A percentile compares a stretch with the other conserved stretches of the same genome.
phyloP scores from a whole-genome alignment of 2,329 filamentous ascomycete species.

The Arthrobotrys conoides region DNA sequence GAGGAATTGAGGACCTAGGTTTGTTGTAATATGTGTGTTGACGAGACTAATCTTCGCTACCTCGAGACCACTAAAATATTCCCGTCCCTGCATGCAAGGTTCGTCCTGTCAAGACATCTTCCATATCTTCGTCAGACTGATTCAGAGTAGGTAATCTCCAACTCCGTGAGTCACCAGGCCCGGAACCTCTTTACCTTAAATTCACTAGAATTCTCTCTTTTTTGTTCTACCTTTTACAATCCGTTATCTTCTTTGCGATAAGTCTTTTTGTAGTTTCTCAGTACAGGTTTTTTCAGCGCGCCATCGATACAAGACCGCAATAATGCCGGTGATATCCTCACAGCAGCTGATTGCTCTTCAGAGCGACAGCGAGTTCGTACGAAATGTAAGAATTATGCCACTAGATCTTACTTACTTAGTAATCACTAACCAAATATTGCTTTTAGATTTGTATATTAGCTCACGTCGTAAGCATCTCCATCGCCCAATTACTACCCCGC shows the following conservation, averaged over 20 bases:
- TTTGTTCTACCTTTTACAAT: background rate
- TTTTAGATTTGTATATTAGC: conserved; percentile 90
- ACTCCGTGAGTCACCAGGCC: conserved; percentile 15
- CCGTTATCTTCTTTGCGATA: conserved; percentile 7
- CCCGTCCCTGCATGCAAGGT: conserved; percentile 16
- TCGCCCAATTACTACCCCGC: conserved; percentile 1
- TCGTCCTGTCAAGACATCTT: conserved; percentile 19
- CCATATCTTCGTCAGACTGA: conserved; percentile 26
- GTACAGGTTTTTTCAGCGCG: background rate
- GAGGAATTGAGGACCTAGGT: background rate
- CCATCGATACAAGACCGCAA: background rate
- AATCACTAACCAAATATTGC: conserved; percentile 65
- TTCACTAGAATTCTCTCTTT: background rate
- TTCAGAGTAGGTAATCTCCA: conserved; percentile 18
- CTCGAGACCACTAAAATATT: conserved; percentile 11
- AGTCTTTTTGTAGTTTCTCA: background rate
- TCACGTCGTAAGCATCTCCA: conserved; percentile 78
- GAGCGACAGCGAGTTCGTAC: conserved; percentile 85
- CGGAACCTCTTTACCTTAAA: conserved; percentile 5
- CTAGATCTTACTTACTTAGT: conserved; percentile 24
- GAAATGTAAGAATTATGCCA: conserved; percentile 79
- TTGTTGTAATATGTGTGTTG: conserved; percentile 28
- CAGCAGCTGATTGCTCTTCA: conserved; percentile 93
- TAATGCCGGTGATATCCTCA: conserved; percentile 90
- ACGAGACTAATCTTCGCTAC: background rate